phyloP scores from a whole-genome alignment of 2,329 filamentous ascomycete genomes.

The Fusarium sp. region DNA sequence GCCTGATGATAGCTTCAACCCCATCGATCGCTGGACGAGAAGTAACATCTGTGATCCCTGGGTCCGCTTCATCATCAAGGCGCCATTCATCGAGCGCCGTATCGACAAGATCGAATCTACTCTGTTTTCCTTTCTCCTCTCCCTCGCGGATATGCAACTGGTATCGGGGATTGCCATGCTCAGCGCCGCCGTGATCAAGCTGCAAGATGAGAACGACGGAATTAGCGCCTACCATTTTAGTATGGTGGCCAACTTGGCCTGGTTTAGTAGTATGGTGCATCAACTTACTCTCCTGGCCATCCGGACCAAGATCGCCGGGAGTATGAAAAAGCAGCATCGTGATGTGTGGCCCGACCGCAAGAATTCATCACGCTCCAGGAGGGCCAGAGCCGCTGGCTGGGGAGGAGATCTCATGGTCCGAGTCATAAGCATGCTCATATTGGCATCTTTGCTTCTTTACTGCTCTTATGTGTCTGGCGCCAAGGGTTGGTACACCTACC shows the following conservation, averaged over 20 bases:
- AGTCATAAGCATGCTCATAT: neutral
- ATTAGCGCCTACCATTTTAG: neutral
- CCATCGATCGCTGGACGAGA: neutral
- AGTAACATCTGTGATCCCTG: neutral
- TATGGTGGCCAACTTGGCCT: neutral
- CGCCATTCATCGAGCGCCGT: neutral
- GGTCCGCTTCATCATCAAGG: neutral
- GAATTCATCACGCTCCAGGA: neutral
- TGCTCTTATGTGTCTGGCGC: neutral
- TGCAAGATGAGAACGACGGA: neutral
- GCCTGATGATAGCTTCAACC: neutral
- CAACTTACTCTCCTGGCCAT: neutral
- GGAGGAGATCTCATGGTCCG: neutral
- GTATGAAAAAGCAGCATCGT: neutral
- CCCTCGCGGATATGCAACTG: neutral
- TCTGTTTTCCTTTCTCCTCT: neutral
- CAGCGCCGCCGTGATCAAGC: neutral
- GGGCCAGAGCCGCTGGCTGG: neutral
- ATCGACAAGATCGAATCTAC: neutral
- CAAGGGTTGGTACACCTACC: neutral
- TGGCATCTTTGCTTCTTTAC: neutral
- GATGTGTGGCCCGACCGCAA: too few species aligned
- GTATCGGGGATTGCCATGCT: neutral
- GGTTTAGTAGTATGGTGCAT: neutral
- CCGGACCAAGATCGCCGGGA: neutral